These are phyloP conservation scores for Podospora pseudopauciseta DNA, from an alignment of 495 filamentous ascomycete species.

Conservation along the genomic window DNA sequence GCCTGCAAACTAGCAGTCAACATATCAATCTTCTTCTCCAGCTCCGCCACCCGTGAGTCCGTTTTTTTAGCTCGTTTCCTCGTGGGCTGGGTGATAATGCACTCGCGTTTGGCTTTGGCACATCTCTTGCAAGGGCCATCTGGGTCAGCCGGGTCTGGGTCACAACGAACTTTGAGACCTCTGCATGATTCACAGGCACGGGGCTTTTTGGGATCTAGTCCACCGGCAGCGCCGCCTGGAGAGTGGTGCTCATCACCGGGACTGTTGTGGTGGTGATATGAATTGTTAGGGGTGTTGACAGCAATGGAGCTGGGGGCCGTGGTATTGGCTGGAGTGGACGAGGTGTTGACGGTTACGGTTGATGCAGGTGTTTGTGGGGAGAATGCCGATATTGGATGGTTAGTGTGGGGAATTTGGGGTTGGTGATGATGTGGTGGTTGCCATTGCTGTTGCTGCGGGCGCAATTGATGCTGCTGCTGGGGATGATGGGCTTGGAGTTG, in stretches of 20 bases:
- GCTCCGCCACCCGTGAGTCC: slow-evolving; percentile 83
- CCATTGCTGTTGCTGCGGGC: slow-evolving; percentile 11
- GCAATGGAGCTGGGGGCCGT: neutral
- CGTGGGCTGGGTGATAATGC: slow-evolving; percentile 76
- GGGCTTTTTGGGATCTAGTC: slow-evolving; percentile 63
- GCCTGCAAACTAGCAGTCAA: slow-evolving; percentile 74
- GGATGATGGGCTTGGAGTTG: slow-evolving; percentile 10
- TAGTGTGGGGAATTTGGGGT: neutral
- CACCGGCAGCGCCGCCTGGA: neutral
- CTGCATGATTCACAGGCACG: slow-evolving; percentile 94
- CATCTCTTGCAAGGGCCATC: slow-evolving; percentile 77
- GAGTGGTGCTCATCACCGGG: slow-evolving; percentile 38
- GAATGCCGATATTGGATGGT: slow-evolving; percentile 11
- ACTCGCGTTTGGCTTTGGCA: slow-evolving; percentile 73
- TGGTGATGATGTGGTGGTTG: slow-evolving; percentile 8
- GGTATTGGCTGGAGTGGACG: neutral
- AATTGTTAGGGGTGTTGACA: neutral
- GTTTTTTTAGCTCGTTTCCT: slow-evolving; percentile 92
- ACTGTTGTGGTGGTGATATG: slow-evolving; percentile 11
- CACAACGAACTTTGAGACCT: slow-evolving; percentile 85
- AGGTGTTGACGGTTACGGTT: neutral
- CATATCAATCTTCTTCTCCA: slow-evolving; percentile 92
- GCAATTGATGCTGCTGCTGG: neutral
- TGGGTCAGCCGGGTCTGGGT: slow-evolving; percentile 61
- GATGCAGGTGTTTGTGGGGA: slow-evolving; percentile 17